Base-by-base conservation (phyloP, 2,329 filamentous ascomycete genomes). In the Lecanicillium sp. region DNA sequence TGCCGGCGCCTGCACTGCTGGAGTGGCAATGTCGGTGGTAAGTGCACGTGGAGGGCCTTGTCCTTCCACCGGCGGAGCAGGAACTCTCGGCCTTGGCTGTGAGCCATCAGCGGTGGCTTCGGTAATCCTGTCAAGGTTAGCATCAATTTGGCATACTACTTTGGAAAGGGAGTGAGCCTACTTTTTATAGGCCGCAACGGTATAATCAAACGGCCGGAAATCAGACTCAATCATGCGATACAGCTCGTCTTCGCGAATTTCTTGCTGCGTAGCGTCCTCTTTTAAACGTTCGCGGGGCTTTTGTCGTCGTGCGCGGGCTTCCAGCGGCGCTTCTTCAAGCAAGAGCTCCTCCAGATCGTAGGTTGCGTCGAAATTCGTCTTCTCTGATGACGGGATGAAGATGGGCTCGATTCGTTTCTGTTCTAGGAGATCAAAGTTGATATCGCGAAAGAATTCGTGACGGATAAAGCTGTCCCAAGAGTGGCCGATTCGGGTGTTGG, bases 311-410 rank as follows among this genome's bases (percentile, higher is more conserved):
- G 92, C 88, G 53, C 92, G 75, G 40, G 92, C 92, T 61, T 98
- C 92, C 5, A 98, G 66, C 1, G 92, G 92, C 11, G 92, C 92
- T 58, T 98, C 92, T 61, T 98, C 92, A 32, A 98, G 64, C 2
- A 98, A 65, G 15, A 98, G 62, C 59, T 98, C 92, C 57, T 98
- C 92, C 36, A 98, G 66, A 60, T 98, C 92, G 57, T 98, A 97
- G 1, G 92, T 98, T 4, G 92, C 92, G 61, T 98, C 92, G 49
- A 98, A 98, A 59, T 98, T 98, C 4, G 92, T 97, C 73, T 98
- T 98, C 35, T 97, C 92, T 40, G 87, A 89, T 0, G 90, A 95
- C 0, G 92, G 92, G 15, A 84, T 77, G 58, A 98, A 98, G 4
- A 97, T 79, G 0, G 92, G 92, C 50, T 89, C 82, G 32, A 97